Conservation (phyloP, 1,284 basidiomycete genomes). For the Marasmius fiardii region DNA sequence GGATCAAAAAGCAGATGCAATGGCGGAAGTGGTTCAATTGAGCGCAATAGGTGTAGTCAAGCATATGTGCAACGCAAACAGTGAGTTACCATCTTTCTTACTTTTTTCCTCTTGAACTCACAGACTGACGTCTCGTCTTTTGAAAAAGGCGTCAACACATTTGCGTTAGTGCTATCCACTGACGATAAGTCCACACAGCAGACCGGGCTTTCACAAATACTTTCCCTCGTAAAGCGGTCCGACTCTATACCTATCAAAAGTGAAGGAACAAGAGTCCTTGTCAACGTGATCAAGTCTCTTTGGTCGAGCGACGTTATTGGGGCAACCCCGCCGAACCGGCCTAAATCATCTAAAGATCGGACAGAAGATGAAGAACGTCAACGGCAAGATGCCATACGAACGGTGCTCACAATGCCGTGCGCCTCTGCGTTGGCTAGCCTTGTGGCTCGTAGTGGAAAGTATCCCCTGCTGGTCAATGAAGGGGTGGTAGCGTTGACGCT, state of each 20-base stretch:
- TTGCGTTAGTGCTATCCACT: conserved; percentile 46
- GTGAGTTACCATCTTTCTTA: conserved; percentile 39
- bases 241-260: conserved; percentile 83
- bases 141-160: conserved; percentile 59
- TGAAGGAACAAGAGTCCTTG: conserved; percentile 86
- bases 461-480: conserved; percentile 87
- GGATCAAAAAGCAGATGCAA: conserved; percentile 64
- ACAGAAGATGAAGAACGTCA: conserved; percentile 38
- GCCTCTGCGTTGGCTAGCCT: conserved; percentile 68
- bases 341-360: conserved; percentile 16
- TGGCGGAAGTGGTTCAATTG: conserved; percentile 84
- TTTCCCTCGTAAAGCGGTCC: conserved; percentile 75
- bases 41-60: conserved; percentile 87
- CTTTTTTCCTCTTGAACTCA: conserved; percentile 7
- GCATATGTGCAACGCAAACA: conserved; percentile 76
- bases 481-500: conserved; percentile 82
- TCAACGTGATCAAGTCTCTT: conserved; percentile 75
- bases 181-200: conserved; percentile 22
- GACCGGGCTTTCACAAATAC: conserved; percentile 63
- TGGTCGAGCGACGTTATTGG: conserved; percentile 50
- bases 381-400: conserved; percentile 52
- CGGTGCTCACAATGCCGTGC: conserved; percentile 49
- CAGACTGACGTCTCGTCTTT: background rate
- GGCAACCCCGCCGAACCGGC: conserved; percentile 11
- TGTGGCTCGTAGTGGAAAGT: conserved; percentile 73